Percentiles rank a stretch among this genome's conserved stretches.
Conservation (phyloP, 2,329 filamentous ascomycete species). For the Juglanconis juglandina region DNA sequence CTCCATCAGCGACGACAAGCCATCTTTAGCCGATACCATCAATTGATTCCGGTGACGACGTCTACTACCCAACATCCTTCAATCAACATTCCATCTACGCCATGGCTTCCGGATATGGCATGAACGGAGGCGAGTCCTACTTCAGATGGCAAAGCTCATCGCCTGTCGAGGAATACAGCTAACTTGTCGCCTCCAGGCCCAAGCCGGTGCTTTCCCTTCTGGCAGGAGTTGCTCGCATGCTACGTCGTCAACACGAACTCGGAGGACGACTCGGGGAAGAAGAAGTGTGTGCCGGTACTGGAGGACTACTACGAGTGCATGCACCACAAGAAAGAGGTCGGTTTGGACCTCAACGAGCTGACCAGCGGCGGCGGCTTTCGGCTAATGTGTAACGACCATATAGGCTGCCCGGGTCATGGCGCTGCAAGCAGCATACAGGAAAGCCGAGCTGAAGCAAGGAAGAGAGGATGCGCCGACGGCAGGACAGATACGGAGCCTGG, state of each 20-base stretch:
- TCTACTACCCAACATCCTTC: not conserved
- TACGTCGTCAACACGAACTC: conserved; percentile 89
- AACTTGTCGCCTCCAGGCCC: conserved; percentile 42
- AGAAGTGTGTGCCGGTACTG: conserved; percentile 78
- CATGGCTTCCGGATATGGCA: conserved; percentile 22
- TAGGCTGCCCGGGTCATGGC: conserved; percentile 75
- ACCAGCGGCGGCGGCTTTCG: not conserved
- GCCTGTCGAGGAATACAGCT: conserved; percentile 20
- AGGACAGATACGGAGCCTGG: conserved; percentile 83
- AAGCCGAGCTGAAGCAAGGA: conserved; percentile 69
- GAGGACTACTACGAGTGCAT: conserved; percentile 99
- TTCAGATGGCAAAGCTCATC: conserved; percentile 12
- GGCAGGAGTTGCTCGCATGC: conserved; percentile 98
- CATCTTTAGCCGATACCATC: conserved; percentile 10
- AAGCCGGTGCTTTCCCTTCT: conserved; percentile 94
- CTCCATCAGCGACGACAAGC: conserved; percentile 9
- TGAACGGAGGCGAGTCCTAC: conserved; percentile 40
- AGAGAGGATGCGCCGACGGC: conserved; percentile 79
- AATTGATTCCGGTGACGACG: conserved; percentile 7
- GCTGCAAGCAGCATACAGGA: conserved; percentile 81
- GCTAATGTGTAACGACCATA: conserved; percentile 9
- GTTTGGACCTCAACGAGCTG: conserved; percentile 13
- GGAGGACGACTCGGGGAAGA: conserved; percentile 76
- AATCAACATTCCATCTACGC: conserved; percentile 7
- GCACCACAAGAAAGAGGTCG: conserved; percentile 97